phyloP scores from a whole-genome alignment of 768 basidiomycete species.

The Auricularia cornea region DNA sequence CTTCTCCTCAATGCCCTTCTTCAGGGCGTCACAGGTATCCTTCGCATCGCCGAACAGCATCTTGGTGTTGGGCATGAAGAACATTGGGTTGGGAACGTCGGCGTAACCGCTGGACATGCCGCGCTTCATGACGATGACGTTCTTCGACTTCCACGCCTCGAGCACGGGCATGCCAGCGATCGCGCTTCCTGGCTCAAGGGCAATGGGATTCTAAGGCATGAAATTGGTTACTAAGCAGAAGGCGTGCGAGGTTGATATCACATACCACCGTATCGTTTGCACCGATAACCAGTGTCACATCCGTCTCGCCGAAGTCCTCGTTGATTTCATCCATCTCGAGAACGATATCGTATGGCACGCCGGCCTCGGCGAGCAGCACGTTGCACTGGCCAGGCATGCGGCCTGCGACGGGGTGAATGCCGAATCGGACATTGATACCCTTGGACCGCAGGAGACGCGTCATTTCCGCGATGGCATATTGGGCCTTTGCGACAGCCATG shows the following conservation, averaged over 20 bases:
- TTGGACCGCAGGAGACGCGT: constrained; percentile 61
- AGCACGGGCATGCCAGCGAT: constrained; percentile 92
- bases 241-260: too few species aligned
- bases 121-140: constrained; percentile 88
- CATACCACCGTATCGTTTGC: constrained; percentile 74
- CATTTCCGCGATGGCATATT: constrained; percentile 68
- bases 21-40: constrained; percentile 67
- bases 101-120: constrained; percentile 86
- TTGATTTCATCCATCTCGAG: constrained; percentile 96
- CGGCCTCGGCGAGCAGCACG: constrained; percentile 83
- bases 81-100: constrained; percentile 90
- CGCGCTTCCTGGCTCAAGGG: constrained; percentile 74
- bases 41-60: constrained; percentile 93
- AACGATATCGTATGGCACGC: constrained; percentile 71
- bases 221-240: too few species aligned
- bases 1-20: constrained; percentile 17
- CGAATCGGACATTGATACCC: constrained; percentile 75
- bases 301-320: constrained; percentile 81
- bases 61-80: constrained; percentile 83
- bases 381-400: constrained; percentile 94
- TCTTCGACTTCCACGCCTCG: constrained; percentile 89
- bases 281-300: constrained; percentile 85
- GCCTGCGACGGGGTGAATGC: constrained; percentile 85
- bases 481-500: constrained; percentile 89
- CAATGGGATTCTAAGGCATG: constrained; percentile 55